Evolutionary conservation across 805 yeast species (phyloP).

Genomic region (Cephaloascus fragrans): DNA sequence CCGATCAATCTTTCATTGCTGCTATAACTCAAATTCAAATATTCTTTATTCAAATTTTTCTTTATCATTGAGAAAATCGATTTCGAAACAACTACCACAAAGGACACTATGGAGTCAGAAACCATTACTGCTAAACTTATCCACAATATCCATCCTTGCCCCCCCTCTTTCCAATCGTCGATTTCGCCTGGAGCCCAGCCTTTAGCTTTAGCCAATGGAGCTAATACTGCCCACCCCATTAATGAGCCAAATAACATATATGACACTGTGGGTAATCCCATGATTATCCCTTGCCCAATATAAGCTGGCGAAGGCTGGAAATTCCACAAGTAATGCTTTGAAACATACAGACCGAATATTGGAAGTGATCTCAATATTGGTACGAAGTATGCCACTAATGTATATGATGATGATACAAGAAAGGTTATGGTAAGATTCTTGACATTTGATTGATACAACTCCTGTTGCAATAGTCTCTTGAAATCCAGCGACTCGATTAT

Average conservation of each 20-base stretch:
- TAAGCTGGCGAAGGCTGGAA: slow-evolving; percentile 96
- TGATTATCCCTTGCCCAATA: slow-evolving; percentile 93
- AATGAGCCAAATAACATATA: slow-evolving; percentile 87
- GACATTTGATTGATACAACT: slow-evolving; percentile 46
- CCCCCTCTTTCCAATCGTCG: slow-evolving; percentile 89
- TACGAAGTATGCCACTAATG: slow-evolving; percentile 59
- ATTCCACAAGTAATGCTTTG: slow-evolving; percentile 66
- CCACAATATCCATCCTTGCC: slow-evolving; percentile 98
- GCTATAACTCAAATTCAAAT: not conserved
- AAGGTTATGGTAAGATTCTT: slow-evolving; percentile 54
- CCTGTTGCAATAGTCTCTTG: slow-evolving; percentile 12
- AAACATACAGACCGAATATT: slow-evolving; percentile 57
- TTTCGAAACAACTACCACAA: slow-evolving; percentile 47
- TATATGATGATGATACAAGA: slow-evolving; percentile 57
- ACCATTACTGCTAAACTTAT: slow-evolving; percentile 88
- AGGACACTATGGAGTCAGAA: slow-evolving; percentile 78
- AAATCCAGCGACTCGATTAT: slow-evolving; percentile 20
- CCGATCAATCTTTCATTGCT: not conserved
- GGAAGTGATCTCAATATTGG: slow-evolving; percentile 68
- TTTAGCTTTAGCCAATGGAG: slow-evolving; percentile 58
- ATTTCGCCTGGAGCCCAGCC: slow-evolving; percentile 89
- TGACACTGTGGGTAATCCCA: slow-evolving; percentile 89
- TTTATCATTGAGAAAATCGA: slow-evolving; percentile 16
- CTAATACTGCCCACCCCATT: slow-evolving; percentile 88
- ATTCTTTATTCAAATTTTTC: not conserved